Percentiles rank a stretch among this genome's conserved stretches.
phyloP scores from a whole-genome alignment of 2,329 filamentous ascomycete genomes.

The Ophiostoma sp. region DNA sequence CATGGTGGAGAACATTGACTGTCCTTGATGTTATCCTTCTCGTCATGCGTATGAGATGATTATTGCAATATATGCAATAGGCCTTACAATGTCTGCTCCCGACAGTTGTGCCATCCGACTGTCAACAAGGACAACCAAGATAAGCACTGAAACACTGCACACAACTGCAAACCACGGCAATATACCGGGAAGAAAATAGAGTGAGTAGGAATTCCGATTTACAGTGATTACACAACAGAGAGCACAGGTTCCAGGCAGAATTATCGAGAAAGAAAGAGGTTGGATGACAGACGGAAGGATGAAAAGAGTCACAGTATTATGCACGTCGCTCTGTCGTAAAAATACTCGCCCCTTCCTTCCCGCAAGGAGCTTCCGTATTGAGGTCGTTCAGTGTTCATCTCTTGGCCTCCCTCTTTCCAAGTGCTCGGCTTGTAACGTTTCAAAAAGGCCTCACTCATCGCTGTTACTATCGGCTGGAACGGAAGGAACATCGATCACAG shows the following conservation, averaged over 20 bases:
- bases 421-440: conserved; percentile 9
- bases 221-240: neutral
- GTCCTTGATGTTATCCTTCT: no score
- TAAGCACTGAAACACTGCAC: neutral
- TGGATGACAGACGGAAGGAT: neutral
- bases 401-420: neutral
- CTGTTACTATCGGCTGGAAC: neutral
- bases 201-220: neutral
- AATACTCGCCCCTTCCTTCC: neutral
- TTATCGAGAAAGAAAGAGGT: neutral
- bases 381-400: neutral
- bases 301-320: neutral
- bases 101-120: neutral
- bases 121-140: neutral
- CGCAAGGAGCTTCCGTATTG: neutral
- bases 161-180: conserved; percentile 2
- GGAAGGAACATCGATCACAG: neutral
- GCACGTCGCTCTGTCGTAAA: neutral
- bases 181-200: neutral
- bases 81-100: neutral
- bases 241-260: neutral
- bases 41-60: no score
- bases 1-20: neutral
- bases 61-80: no score
- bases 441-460: conserved; percentile 2